Percentiles rank a stretch among this genome's conserved stretches.
Conservation (phyloP, 495 filamentous ascomycete species). For the Jackrogersella multiformis region DNA sequence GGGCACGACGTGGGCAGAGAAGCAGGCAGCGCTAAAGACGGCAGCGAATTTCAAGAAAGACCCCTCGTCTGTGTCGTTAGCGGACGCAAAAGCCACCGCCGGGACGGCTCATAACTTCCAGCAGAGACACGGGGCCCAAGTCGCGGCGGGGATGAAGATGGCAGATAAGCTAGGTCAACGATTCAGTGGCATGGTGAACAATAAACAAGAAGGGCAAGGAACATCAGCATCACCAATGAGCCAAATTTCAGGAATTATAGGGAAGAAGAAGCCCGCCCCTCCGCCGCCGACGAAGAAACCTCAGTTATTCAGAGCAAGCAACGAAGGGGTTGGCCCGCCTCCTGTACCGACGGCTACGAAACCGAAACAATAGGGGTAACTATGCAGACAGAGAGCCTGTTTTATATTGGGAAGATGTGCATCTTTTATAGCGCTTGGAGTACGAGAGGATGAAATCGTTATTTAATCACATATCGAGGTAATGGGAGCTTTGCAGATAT, state of each 20-base stretch:
- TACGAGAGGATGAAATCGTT: not conserved
- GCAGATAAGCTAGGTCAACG: conserved; percentile 66
- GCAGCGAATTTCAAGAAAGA: conserved; percentile 64
- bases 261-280: conserved; percentile 72
- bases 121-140: conserved; percentile 75
- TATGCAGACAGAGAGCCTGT: not conserved
- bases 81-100: conserved; percentile 63
- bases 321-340: conserved; percentile 51
- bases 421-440: conserved; percentile 1
- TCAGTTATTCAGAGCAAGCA: conserved; percentile 35
- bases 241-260: conserved; percentile 42
- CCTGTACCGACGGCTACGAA: conserved; percentile 59
- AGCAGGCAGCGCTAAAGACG: conserved; percentile 68
- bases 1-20: conserved; percentile 70
- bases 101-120: conserved; percentile 77
- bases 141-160: conserved; percentile 70
- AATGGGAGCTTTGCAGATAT: conserved; percentile 3
- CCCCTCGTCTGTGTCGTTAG: conserved; percentile 65
- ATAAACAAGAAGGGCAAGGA: conserved; percentile 2
- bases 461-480: conserved; percentile 16
- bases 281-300: conserved; percentile 74
- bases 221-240: conserved; percentile 32
- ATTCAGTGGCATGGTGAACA: conserved; percentile 45
- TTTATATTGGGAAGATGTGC: not conserved
- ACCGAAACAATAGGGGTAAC: conserved; percentile 40